phyloP scores from a whole-genome alignment of 2,329 filamentous ascomycete genomes.

The Fusarium sp. region DNA sequence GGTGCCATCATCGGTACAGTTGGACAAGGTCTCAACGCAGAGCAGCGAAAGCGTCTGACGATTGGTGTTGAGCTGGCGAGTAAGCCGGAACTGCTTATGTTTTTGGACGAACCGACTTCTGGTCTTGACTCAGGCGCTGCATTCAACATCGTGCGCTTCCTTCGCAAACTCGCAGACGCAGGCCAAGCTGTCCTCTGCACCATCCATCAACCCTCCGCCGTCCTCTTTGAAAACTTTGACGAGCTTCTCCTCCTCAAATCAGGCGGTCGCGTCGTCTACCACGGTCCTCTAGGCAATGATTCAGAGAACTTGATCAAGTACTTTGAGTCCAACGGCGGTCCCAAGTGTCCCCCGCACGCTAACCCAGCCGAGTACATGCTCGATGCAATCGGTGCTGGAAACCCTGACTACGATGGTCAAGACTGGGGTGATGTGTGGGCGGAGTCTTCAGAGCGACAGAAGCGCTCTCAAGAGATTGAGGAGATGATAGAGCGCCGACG shows the following conservation, averaged over 20 bases:
- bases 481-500: constrained; percentile 59
- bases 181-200: constrained; percentile 69
- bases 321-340: constrained; percentile 60
- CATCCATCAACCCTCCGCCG: constrained; percentile 67
- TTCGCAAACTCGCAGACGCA: constrained; percentile 67
- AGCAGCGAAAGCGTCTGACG: constrained; percentile 66
- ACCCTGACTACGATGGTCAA: constrained; percentile 66
- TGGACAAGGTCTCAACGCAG: constrained; percentile 68
- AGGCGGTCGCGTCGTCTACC: constrained; percentile 63
- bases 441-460: constrained; percentile 58
- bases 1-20: constrained; percentile 69
- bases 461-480: constrained; percentile 60
- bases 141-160: constrained; percentile 69
- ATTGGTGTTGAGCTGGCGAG: constrained; percentile 66
- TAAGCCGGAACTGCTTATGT: constrained; percentile 69
- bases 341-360: constrained; percentile 56
- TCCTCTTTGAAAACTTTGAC: constrained; percentile 67
- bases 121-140: constrained; percentile 67
- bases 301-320: constrained; percentile 59
- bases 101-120: constrained; percentile 70
- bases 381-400: constrained; percentile 68
- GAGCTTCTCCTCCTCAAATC: constrained; percentile 62
- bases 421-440: constrained; percentile 73
- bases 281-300: constrained; percentile 62
- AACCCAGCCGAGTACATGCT: constrained; percentile 67